Base-by-base conservation (phyloP, 164 flowering plant species). In the Cinnamomum micranthum region DNA sequence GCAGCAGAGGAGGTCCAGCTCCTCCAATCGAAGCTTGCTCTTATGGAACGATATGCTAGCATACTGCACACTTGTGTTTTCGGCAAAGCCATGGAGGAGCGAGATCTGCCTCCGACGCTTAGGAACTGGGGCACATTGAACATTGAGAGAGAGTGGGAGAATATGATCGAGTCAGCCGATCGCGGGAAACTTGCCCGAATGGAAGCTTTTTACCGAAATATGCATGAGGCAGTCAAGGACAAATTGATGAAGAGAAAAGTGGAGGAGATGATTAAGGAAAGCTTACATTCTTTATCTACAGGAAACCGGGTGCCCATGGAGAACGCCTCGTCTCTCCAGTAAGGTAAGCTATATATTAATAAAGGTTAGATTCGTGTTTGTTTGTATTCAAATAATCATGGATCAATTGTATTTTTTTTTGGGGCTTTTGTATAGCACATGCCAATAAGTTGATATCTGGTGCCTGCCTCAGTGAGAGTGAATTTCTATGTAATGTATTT, bases 131-230 rank as follows among this genome's bases (percentile, higher is more conserved):
- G 89, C n/a, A 60, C 35, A 12, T 89, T 88, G 55, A 89, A 89
- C 75, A 78, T 91, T 69, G 87, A 84, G 20, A 89, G 81, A 73
- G 97, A 88, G 76, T 95, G 99, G 97, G 94, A 91, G 71, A 85
- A 79, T 73, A 85, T 91, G 89, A 77, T 95, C 67, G 97, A 95
- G 76, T 81, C 88, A 5, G 88, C 88, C 2, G 95, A 91, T 70
- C 77, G 70, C n/a, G 77, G 78, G 22, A 82, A 84, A 84, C 88
- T 95, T 63, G 65, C 73, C 2, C 83, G 89, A 68, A 72, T 95
- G 87, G 93, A 93, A 77, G 77, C 79, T 80, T 91, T 93, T 74
- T 95, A 91, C 76, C 74, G 87, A 15, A 85, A 77, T 80, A 88
- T 90, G 94, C 89, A 89, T 65, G 82, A 83, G 0, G 88, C 88